These are phyloP conservation scores for Trichosporon inkin DNA, from an alignment of 1,284 basidiomycete genomes.

Conservation along the genomic window DNA sequence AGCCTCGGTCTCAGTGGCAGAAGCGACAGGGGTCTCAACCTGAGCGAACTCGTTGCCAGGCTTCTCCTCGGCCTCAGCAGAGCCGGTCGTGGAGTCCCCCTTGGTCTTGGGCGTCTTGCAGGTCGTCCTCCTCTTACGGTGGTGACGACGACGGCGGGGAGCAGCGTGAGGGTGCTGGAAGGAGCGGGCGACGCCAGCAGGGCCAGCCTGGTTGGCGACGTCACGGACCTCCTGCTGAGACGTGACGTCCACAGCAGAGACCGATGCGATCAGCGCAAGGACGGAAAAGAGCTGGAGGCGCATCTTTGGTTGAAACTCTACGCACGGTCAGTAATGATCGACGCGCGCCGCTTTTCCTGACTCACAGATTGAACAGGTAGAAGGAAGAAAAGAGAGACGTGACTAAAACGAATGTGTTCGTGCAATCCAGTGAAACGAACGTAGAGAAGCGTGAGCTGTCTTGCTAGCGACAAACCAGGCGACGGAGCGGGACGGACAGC, in stretches of 20 bases:
- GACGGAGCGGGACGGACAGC: background rate
- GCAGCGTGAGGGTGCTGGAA: constrained; percentile 1
- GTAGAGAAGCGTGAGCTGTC: background rate
- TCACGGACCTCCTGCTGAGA: constrained; percentile 1
- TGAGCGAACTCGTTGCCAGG: background rate
- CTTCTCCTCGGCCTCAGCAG: background rate
- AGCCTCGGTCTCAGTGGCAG: background rate
- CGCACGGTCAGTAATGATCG: background rate
- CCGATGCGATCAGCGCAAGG: constrained; percentile 11
- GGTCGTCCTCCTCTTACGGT: constrained; percentile 5
- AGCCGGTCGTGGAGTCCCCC: background rate
- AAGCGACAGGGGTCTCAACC: background rate
- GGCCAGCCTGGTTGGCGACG: constrained; percentile 11
- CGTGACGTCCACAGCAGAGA: constrained; percentile 7
- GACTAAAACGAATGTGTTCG: constrained; percentile 12
- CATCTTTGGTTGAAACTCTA: background rate
- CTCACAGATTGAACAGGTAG: constrained; percentile 1
- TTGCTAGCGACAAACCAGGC: background rate
- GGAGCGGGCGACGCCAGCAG: constrained; percentile 4
- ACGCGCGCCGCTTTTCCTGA: background rate
- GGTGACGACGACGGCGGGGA: constrained; percentile 3
- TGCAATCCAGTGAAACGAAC: constrained; percentile 10
- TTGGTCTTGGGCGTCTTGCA: constrained; percentile 3
- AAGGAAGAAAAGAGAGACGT: constrained; percentile 5
- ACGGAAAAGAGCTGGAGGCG: constrained; percentile 12